Base-by-base conservation (phyloP, 2,329 filamentous ascomycete species). In the Talaromyces islandicus region DNA sequence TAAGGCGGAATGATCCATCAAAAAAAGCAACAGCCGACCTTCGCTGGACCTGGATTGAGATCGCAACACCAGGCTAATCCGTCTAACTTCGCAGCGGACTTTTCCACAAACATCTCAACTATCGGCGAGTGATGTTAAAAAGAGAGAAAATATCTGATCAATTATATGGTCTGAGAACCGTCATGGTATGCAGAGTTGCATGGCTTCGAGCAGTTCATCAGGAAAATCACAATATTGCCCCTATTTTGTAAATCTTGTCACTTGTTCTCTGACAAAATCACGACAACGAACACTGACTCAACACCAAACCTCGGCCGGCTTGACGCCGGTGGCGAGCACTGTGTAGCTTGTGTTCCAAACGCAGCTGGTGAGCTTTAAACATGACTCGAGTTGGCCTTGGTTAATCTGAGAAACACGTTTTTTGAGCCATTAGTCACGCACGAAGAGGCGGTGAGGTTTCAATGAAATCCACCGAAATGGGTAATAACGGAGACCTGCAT, bases 401-500 rank as follows among this genome's bases (percentile, higher is more conserved):
- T 29, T 11, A 14, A 52, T 27, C 11, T 52, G 38, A 24, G 10
- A 10, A 21, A 55, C 14, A 35, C n/a, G n/a, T 14, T 55, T 52
- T 52, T 21, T n/a, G 12, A 11, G 14, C 43, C 19, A 12, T 52
- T 52, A 52, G 48, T 52, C 48, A 19, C 48, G 9, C 24, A 27
- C 24, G 56, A 60, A 60, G 59, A 48, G 50, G 59, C 59, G 59
- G 59, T 60, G 59, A 57, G 54, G 32, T 57, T 12, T 51, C 19
- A 60, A 25, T 54, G 32, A 30, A 30, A 54, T 24, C 41, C 32
- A 50, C 59, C 46, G 21, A 54, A n/a, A 60, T 52, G 59, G 50
- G 53, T 25, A 52, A 17, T 25, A 52, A 25, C 48, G 48, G 24
- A 52, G 59, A 60, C 59, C 59, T 60, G 59, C 59, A 60, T 58